Base-by-base conservation (phyloP, 345 rosid species). In the Sonneratia caseolaris region DNA sequence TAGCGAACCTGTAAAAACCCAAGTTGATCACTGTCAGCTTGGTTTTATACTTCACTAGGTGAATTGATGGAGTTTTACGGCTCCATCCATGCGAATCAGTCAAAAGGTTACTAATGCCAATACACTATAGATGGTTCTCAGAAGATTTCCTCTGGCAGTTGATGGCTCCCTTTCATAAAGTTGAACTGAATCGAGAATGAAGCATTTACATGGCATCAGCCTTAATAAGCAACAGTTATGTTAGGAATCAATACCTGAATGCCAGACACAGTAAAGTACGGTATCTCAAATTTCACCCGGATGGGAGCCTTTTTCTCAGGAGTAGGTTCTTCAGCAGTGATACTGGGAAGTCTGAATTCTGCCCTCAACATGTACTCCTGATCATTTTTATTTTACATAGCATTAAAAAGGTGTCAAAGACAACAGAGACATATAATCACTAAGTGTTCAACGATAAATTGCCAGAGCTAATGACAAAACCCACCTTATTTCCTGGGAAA, bases 361-460 rank as follows among this genome's bases (percentile, higher is more conserved):
- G 97, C 96, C 85, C 97, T 87, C 82, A 88, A 69, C 93, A 95
- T 86, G 71, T 92, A 95, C 79, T 95, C 99, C 99, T 87, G 77
- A 64, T 69, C 56, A 70, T 72, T 61, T 27, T 53, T 16, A 64
- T 38, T 42, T 24, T 27, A 19, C 48, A 68, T 37, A 68, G 53
- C 16, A 51, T 66, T 15, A 43, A 27, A 68, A 4, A 27, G 32
- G 32, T 27, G 32, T 62, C 6, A 38, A 24, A 45, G 8, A 68
- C 16, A 18, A 68, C 13, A 21, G 1, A 40, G 45, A 67, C 8
- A 65, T n/a, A 56, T 21, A 21, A 4, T 21, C 62, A 56, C 11
- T 56, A 21, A 8, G 51, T 47, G 15, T 4, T 53, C 21, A 4
- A 16, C 3, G n/a, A 53, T 53, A 53, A 15, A 53, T 53, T 16